Conservation (phyloP, 805 yeast species). For the Priceomyces haplophilus region DNA sequence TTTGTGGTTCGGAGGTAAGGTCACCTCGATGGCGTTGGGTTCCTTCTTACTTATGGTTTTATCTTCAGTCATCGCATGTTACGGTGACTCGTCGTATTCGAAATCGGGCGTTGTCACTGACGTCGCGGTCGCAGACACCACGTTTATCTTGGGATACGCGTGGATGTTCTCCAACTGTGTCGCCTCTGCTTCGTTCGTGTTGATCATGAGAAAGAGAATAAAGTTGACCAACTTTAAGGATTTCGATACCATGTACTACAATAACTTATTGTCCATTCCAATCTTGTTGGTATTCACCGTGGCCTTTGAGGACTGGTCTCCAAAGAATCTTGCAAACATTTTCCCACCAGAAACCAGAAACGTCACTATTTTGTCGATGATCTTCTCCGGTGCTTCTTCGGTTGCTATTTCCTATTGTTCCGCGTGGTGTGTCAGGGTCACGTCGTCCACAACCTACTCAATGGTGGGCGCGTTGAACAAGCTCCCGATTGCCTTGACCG, state of each 20-base stretch:
- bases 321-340: slow-evolving; percentile 68
- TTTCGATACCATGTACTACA: slow-evolving; percentile 97
- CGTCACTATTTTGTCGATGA: slow-evolving; percentile 75
- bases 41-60: slow-evolving; percentile 90
- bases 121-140: slow-evolving; percentile 34
- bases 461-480: slow-evolving; percentile 99
- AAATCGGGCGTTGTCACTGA: slow-evolving; percentile 25
- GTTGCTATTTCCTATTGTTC: slow-evolving; percentile 98
- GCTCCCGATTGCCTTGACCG: slow-evolving; percentile 94
- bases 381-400: slow-evolving; percentile 89
- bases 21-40: slow-evolving; percentile 83
- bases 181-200: slow-evolving; percentile 88
- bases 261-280: slow-evolving; percentile 91
- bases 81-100: slow-evolving; percentile 64
- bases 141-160: slow-evolving; percentile 71
- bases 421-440: slow-evolving; percentile 99
- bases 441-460: slow-evolving; percentile 96
- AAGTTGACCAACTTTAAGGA: slow-evolving; percentile 95
- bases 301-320: slow-evolving; percentile 88
- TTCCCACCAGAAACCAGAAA: slow-evolving; percentile 72
- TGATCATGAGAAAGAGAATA: slow-evolving; percentile 96
- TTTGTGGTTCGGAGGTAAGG: slow-evolving; percentile 91
- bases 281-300: slow-evolving; percentile 75
- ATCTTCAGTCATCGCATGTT: slow-evolving; percentile 93
- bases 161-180: slow-evolving; percentile 98